Base-by-base conservation (phyloP, 345 rosid species). In the Rhodamnia argentea region DNA sequence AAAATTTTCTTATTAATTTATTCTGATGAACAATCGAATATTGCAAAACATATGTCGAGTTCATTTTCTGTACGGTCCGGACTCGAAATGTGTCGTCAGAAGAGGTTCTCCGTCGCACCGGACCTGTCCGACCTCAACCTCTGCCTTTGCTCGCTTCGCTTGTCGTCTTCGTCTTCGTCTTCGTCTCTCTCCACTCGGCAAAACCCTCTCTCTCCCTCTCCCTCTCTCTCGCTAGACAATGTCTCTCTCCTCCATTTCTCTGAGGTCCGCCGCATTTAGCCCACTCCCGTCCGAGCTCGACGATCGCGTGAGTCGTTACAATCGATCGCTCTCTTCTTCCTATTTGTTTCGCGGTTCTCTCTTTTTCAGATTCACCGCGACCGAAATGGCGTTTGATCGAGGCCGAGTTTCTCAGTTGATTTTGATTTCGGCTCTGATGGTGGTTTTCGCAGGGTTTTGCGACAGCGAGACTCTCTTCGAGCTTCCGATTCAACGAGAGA, bases 361-460 rank as follows among this genome's bases (percentile, higher is more conserved):
- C 84, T 54, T 29, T 4, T 23, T 26, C 20, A 15, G 29, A 15
- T 64, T 64, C 11, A 1, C 6, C 3, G 42, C 76, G 76, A 9
- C 76, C 5, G 44, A 64, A 32, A 29, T 64, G 44, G 76, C 44
- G 76, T 29, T 70, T 5, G 47, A 70, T 70, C 26, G 81, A 70
- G 81, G 47, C 47, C 13, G 47, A 13, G 47, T 47, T 70, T 70
- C 24, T 32, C 26, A 12, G 47, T 10, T 18, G 47, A 40, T 37
- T 16, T 37, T 64, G 1, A 10, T 70, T 20, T 22, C 81, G 81
- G 81, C 47, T 37, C 81, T 37, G 81, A 70, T 18, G 81, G 81
- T 10, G 47, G 47, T 29, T 83, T 85, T 7, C 88, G 64, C 82
- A 96, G 97, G 94, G 86, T 84, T 86, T 83, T 22, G 6, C 56